These are phyloP conservation scores for Nemania diffusa DNA, from an alignment of 2,329 filamentous ascomycete species.

Conservation along the genomic window DNA sequence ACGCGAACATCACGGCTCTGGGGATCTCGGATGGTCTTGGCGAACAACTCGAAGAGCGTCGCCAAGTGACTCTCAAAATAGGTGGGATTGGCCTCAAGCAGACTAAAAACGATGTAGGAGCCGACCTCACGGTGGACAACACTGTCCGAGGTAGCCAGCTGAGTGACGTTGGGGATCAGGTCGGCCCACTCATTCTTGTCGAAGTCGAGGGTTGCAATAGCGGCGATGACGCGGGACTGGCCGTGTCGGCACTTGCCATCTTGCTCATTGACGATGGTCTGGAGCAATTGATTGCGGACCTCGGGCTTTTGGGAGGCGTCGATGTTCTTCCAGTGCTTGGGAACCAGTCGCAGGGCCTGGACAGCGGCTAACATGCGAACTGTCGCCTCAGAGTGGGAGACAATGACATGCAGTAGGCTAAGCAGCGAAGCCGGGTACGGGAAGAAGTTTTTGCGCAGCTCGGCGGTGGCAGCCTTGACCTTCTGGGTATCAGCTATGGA, in stretches of 20 bases:
- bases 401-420: slow-evolving; percentile 87
- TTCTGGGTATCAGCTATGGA: slow-evolving; percentile 82
- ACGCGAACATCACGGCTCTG: slow-evolving; percentile 92
- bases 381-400: slow-evolving; percentile 76
- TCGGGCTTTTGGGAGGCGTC: slow-evolving; percentile 79
- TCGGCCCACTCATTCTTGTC: slow-evolving; percentile 87
- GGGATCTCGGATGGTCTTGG: slow-evolving; percentile 86
- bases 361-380: slow-evolving; percentile 92
- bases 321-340: slow-evolving; percentile 85
- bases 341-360: slow-evolving; percentile 83
- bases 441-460: slow-evolving; percentile 95
- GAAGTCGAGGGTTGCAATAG: slow-evolving; percentile 86
- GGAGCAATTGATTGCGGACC: slow-evolving; percentile 83
- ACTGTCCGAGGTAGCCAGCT: slow-evolving; percentile 78
- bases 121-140: slow-evolving; percentile 88
- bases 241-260: slow-evolving; percentile 83
- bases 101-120: slow-evolving; percentile 91
- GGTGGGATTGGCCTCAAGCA: slow-evolving; percentile 88
- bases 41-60: slow-evolving; percentile 85
- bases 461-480: slow-evolving; percentile 88
- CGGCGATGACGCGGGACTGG: slow-evolving; percentile 85
- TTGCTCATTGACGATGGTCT: slow-evolving; percentile 84
- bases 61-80: slow-evolving; percentile 83
- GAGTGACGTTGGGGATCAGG: slow-evolving; percentile 80
- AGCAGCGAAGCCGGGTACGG: slow-evolving; percentile 84